Conservation (phyloP, 176 grass and related monocot species). For the Dendrocalamus sinicus region DNA sequence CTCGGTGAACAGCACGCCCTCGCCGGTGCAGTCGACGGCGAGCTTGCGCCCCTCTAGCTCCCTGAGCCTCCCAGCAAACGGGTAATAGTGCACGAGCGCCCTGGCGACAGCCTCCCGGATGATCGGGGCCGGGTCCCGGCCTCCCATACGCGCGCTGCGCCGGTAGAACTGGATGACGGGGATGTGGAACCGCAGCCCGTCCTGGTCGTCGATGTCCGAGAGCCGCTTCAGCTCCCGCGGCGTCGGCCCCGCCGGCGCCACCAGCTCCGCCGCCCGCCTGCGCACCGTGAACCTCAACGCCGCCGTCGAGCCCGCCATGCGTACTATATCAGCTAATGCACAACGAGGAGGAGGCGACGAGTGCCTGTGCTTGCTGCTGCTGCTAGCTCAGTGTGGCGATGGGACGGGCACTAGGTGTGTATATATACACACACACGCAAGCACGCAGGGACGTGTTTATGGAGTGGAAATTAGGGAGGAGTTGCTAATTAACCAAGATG, state of each 20-base stretch:
- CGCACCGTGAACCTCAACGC: constrained; percentile 61
- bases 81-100: constrained; percentile 82
- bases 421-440: constrained; percentile 20
- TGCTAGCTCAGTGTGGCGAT: constrained; percentile 6
- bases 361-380: neutral
- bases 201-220: constrained; percentile 91
- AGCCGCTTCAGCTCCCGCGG: constrained; percentile 75
- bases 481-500: constrained; percentile 23
- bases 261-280: constrained; percentile 56
- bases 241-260: constrained; percentile 58
- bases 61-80: constrained; percentile 77
- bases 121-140: constrained; percentile 58
- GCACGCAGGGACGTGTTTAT: neutral
- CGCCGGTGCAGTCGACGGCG: constrained; percentile 81
- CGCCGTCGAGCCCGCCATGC: neutral
- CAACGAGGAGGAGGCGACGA: too few species aligned
- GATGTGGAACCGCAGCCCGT: constrained; percentile 81
- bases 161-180: constrained; percentile 89
- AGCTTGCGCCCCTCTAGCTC: constrained; percentile 66
- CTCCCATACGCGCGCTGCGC: constrained; percentile 33
- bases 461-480: constrained; percentile 36
- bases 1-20: constrained; percentile 82
- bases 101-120: constrained; percentile 66
- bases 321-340: neutral
- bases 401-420: neutral